phyloP scores from a whole-genome alignment of 768 basidiomycete species.

The Pleurotus sapidus region DNA sequence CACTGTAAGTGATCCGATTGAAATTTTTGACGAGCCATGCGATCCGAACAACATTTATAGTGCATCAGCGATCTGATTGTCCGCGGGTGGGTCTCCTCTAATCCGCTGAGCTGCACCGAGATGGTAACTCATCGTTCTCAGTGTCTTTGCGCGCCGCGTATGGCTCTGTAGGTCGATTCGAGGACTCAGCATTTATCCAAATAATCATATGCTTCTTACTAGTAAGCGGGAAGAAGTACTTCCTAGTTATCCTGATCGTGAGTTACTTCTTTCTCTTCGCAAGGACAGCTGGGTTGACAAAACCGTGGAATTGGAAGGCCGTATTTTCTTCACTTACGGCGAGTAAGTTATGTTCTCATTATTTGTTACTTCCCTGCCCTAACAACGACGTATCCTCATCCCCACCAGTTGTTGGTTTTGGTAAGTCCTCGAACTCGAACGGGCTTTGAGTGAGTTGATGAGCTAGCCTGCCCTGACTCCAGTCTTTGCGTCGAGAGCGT shows the following conservation, averaged over 20 bases:
- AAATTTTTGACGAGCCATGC: too few relatives aligned
- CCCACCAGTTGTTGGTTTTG: constrained; percentile 1
- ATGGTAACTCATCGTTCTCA: constrained; percentile 8
- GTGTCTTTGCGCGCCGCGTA: constrained; percentile 24
- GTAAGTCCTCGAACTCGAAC: background rate
- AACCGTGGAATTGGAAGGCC: background rate
- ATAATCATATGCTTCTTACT: too few relatives aligned
- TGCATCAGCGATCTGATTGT: constrained; percentile 27
- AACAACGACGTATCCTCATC: background rate
- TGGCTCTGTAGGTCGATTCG: constrained; percentile 20
- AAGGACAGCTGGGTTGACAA: background rate
- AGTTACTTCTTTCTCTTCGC: background rate
- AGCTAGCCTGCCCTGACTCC: background rate
- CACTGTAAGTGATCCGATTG: constrained; percentile 17
- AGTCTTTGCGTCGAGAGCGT: constrained; percentile 28
- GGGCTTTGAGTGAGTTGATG: background rate
- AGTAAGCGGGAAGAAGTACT: constrained; percentile 18
- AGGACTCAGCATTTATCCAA: background rate
- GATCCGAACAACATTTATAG: constrained; percentile 8
- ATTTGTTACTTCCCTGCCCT: background rate
- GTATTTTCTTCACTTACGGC: background rate
- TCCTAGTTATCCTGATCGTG: constrained; percentile 17
- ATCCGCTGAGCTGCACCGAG: background rate
- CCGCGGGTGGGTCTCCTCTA: constrained; percentile 21
- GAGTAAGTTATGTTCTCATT: background rate